A percentile compares a stretch with the other conserved stretches of the same genome.
Conservation (phyloP, 2,329 filamentous ascomycete genomes). For the Aureobasidium sp. region DNA sequence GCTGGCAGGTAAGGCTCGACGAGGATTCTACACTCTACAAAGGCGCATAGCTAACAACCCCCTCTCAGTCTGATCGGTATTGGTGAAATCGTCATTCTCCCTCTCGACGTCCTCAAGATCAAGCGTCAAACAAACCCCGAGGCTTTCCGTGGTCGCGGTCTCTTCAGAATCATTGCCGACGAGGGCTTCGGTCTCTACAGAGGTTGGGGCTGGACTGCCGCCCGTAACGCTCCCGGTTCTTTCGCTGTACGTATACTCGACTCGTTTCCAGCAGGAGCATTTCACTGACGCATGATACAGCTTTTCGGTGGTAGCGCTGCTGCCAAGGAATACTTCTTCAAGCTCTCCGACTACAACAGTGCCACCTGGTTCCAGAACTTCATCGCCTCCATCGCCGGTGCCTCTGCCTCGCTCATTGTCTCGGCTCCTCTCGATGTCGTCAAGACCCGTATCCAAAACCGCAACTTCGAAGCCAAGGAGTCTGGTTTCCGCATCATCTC, state of each 20-base stretch:
- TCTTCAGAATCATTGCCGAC: slow-evolving; percentile 82
- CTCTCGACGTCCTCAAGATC: slow-evolving; percentile 96
- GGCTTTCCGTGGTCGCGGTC: slow-evolving; percentile 87
- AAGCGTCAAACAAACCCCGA: slow-evolving; percentile 99
- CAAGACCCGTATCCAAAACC: slow-evolving; percentile 97
- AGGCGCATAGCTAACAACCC: neutral
- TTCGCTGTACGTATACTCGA: slow-evolving; percentile 66
- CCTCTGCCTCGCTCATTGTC: slow-evolving; percentile 87
- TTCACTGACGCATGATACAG: slow-evolving; percentile 34
- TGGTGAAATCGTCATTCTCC: slow-evolving; percentile 90
- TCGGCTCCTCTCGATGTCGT: slow-evolving; percentile 96
- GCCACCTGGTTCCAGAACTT: slow-evolving; percentile 96
- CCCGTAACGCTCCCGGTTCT: slow-evolving; percentile 90
- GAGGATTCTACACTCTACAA: neutral
- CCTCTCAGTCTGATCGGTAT: slow-evolving; percentile 74
- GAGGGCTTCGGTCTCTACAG: slow-evolving; percentile 94
- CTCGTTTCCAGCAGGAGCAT: neutral
- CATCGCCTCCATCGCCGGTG: slow-evolving; percentile 88
- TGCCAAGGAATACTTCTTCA: slow-evolving; percentile 92
- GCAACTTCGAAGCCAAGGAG: slow-evolving; percentile 97
- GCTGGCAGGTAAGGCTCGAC: slow-evolving; percentile 64
- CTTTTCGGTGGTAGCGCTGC: slow-evolving; percentile 96
- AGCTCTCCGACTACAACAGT: slow-evolving; percentile 87
- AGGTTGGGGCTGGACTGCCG: slow-evolving; percentile 95
- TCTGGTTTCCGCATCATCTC: slow-evolving; percentile 83